Percentiles rank a stretch among this genome's conserved stretches.
Conservation (phyloP, 2,329 filamentous ascomycete species). For the Diaporthe sp. region DNA sequence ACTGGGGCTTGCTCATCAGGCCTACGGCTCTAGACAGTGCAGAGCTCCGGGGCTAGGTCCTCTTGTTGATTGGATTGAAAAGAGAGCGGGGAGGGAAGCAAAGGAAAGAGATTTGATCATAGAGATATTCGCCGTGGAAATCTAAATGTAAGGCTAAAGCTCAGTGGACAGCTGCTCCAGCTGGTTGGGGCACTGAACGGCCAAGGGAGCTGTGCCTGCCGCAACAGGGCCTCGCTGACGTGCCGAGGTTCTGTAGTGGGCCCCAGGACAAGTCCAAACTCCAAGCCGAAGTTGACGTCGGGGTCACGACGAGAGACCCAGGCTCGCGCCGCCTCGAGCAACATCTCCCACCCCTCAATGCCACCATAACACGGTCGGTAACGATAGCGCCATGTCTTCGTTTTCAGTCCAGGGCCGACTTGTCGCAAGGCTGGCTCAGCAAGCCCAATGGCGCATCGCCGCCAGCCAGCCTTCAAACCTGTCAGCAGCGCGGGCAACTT, state of each 20-base stretch:
- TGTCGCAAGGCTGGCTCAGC: slow-evolving; percentile 21
- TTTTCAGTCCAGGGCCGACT: neutral
- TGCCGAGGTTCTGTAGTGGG: slow-evolving; percentile 20
- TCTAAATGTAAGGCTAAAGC: too few relatives aligned
- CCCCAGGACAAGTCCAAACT: neutral
- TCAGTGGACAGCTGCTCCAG: neutral
- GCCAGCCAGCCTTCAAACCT: neutral
- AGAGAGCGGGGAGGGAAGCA: too few relatives aligned
- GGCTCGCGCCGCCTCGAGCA: neutral
- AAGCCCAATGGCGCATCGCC: slow-evolving; percentile 27
- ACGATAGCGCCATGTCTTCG: slow-evolving; percentile 25
- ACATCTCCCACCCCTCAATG: neutral
- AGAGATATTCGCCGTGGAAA: neutral
- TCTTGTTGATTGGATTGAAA: neutral
- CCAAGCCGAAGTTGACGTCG: neutral
- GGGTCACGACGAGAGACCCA: neutral
- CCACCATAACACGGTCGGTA: too few relatives aligned
- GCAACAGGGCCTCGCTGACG: neutral
- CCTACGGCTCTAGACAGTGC: neutral
- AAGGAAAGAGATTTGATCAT: neutral
- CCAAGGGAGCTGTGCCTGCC: neutral
- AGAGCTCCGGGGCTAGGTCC: neutral
- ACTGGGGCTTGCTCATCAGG: neutral
- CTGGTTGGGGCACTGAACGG: neutral
- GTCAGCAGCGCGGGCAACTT: neutral